Percentiles rank a stretch among this genome's conserved stretches.
These are phyloP conservation scores for Coccinonectria pachysandricola DNA, from an alignment of 2,329 filamentous ascomycete genomes.

Conservation along the genomic window DNA sequence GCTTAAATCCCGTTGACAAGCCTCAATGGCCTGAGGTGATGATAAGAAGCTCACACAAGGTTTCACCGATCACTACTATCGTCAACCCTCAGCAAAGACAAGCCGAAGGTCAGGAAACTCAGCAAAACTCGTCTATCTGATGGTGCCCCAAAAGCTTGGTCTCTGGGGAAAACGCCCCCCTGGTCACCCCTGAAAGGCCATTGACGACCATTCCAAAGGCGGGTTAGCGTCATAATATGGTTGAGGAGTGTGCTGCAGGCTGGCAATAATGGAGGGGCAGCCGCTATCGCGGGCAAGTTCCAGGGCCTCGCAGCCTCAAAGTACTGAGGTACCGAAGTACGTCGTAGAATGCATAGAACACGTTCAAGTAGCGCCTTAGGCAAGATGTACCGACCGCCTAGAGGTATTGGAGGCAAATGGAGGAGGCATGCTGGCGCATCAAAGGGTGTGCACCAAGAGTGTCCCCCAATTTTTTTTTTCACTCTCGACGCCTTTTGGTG, in stretches of 20 bases:
- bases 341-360: too few relatives aligned
- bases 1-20: conserved; percentile 7
- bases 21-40: conserved; percentile 8
- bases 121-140: conserved; percentile 14
- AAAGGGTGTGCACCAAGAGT: conserved; percentile 14
- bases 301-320: conserved; percentile 2
- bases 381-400: not conserved
- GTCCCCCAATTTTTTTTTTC: conserved; percentile 27
- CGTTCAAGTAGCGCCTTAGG: too few relatives aligned
- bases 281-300: conserved; percentile 16
- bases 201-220: conserved; percentile 12
- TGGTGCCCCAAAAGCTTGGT: conserved; percentile 22
- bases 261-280: conserved; percentile 13
- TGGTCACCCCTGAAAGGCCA: conserved; percentile 15
- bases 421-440: conserved; percentile 10
- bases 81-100: conserved; percentile 10
- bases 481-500: conserved; percentile 23
- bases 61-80: conserved; percentile 1
- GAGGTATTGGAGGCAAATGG: conserved; percentile 1
- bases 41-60: too few relatives aligned
- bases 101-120: conserved; percentile 8
- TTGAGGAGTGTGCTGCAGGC: conserved; percentile 30
- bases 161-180: conserved; percentile 20
- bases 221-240: conserved; percentile 30
- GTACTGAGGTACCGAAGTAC: not conserved